Conservation (phyloP, 495 filamentous ascomycete species). For the Stereocaulon alpinum region DNA sequence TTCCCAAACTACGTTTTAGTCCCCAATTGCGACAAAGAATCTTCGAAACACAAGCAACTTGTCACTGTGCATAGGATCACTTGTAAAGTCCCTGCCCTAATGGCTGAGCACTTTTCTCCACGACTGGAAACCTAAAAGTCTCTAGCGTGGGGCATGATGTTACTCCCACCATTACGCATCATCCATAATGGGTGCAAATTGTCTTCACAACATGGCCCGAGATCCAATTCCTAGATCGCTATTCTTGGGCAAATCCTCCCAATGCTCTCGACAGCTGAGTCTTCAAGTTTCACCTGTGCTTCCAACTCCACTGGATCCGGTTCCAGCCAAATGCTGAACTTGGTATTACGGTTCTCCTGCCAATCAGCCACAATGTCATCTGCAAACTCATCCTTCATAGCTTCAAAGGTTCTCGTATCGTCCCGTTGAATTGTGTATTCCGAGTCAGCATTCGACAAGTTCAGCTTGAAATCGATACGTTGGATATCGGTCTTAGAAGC, state of each 20-base stretch:
- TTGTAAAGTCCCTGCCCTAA: too few relatives aligned
- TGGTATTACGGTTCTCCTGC: neutral
- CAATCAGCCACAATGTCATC: neutral
- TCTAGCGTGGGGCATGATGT: too few relatives aligned
- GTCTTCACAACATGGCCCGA: too few relatives aligned
- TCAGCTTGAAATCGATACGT: neutral
- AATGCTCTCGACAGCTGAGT: neutral
- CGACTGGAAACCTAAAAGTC: too few relatives aligned
- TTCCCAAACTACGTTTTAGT: too few relatives aligned
- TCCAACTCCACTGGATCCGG: neutral
- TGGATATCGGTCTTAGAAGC: neutral
- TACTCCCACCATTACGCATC: too few relatives aligned
- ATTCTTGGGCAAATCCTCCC: neutral
- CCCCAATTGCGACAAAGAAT: too few relatives aligned
- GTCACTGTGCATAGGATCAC: too few relatives aligned
- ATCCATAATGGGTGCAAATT: too few relatives aligned
- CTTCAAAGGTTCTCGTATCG: neutral
- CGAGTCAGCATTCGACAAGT: neutral
- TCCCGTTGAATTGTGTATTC: neutral
- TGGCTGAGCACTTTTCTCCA: too few relatives aligned
- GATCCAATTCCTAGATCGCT: neutral
- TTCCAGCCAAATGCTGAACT: neutral
- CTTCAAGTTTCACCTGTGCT: neutral
- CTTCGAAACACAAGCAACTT: too few relatives aligned
- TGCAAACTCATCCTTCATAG: neutral